Conservation (phyloP, 768 basidiomycete genomes). For the Tricholomella constricta region DNA sequence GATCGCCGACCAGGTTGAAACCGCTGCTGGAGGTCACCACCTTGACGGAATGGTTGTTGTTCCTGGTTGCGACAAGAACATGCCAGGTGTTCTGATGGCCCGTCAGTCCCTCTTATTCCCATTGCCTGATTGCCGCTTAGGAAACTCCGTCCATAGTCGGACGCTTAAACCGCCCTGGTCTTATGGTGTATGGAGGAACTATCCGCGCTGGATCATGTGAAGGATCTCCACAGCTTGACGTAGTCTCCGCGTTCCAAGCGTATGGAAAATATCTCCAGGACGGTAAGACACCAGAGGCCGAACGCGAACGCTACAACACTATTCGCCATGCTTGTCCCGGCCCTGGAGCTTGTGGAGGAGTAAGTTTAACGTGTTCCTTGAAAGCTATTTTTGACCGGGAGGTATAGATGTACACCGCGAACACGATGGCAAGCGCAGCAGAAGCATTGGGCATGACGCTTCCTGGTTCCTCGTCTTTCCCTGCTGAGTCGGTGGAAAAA, state of each 20-base stretch:
- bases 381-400: neutral
- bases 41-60: constrained; percentile 97
- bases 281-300: constrained; percentile 81
- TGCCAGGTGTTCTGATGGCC: constrained; percentile 99
- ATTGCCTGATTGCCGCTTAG: constrained; percentile 20
- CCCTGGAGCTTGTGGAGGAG: constrained; percentile 96
- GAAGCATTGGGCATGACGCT: constrained; percentile 97
- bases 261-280: constrained; percentile 95
- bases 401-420: constrained; percentile 91
- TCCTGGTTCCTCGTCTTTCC: constrained; percentile 96
- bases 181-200: constrained; percentile 98
- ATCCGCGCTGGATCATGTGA: constrained; percentile 93
- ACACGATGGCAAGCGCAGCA: constrained; percentile 96
- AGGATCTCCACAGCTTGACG: constrained; percentile 85
- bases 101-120: constrained; percentile 48
- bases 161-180: constrained; percentile 89
- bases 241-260: constrained; percentile 97
- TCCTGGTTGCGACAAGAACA: constrained; percentile 99
- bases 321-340: constrained; percentile 96
- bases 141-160: constrained; percentile 60
- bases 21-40: constrained; percentile 95
- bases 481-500: constrained; percentile 92
- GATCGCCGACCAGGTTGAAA: constrained; percentile 97
- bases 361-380: constrained; percentile 40
- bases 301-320: constrained; percentile 81